Percentiles rank a stretch among this genome's conserved stretches.
phyloP scores from a whole-genome alignment of 768 basidiomycete genomes.

The Mycena amicta region DNA sequence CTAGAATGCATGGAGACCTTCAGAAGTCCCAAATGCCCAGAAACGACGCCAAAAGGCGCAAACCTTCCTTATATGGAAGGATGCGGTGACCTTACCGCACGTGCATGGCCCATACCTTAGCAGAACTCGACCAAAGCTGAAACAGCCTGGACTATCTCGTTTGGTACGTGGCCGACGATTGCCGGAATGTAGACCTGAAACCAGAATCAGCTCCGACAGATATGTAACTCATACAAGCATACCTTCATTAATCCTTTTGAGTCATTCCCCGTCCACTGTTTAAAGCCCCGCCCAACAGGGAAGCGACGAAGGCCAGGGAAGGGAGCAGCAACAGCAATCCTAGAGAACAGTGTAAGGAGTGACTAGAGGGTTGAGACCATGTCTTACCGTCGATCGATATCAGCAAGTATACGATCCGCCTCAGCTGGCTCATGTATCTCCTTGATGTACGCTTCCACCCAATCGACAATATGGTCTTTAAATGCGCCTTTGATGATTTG shows the following conservation, averaged over 20 bases:
- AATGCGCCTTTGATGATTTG: slow-evolving; percentile 26
- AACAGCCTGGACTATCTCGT: slow-evolving; percentile 28
- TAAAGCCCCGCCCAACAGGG: slow-evolving; percentile 28
- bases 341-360: not conserved
- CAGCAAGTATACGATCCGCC: slow-evolving; percentile 24
- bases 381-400: slow-evolving; percentile 28
- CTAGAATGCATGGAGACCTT: too few relatives aligned
- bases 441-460: slow-evolving; percentile 28
- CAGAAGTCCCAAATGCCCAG: too few relatives aligned
- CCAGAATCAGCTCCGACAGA: not conserved
- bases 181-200: slow-evolving; percentile 33
- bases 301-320: slow-evolving; percentile 26
- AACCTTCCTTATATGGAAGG: too few relatives aligned
- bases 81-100: too few relatives aligned
- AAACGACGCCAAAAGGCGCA: too few relatives aligned
- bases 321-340: slow-evolving; percentile 17
- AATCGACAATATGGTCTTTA: slow-evolving; percentile 29
- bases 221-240: slow-evolving; percentile 1
- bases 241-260: slow-evolving; percentile 39
- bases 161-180: slow-evolving; percentile 33
- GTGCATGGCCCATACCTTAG: too few relatives aligned
- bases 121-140: slow-evolving; percentile 31
- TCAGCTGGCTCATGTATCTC: slow-evolving; percentile 1
- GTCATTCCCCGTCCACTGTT: slow-evolving; percentile 37
- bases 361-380: not conserved